phyloP scores from a whole-genome alignment of 2,329 filamentous ascomycete species.

The Beauveria asiatica region DNA sequence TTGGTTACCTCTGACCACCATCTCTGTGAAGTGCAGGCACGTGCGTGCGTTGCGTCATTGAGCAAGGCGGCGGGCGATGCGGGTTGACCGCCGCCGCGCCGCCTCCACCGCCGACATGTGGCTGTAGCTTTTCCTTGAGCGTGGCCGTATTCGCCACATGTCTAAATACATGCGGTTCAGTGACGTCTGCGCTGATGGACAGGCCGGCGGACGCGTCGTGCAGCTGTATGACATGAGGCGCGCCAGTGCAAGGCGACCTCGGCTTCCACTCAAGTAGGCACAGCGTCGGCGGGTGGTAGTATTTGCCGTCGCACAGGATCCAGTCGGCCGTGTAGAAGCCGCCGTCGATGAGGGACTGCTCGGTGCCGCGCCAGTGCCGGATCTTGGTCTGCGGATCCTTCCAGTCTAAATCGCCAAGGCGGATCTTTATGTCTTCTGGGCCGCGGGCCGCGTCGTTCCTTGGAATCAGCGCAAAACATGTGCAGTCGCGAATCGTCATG shows the following conservation, averaged over 20 bases:
- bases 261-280: conserved; percentile 25
- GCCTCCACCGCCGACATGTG: not conserved
- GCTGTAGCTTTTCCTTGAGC: not conserved
- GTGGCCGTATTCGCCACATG: not conserved
- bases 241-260: conserved; percentile 12
- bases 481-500: conserved; percentile 77
- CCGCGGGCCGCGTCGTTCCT: conserved; percentile 17
- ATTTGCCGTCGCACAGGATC: conserved; percentile 25
- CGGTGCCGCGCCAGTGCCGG: conserved; percentile 58
- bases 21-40: not conserved
- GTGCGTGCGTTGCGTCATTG: not conserved
- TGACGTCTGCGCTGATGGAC: not conserved
- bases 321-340: conserved; percentile 57
- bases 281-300: conserved; percentile 28
- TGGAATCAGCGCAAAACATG: conserved; percentile 58
- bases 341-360: conserved; percentile 52
- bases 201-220: conserved; percentile 6
- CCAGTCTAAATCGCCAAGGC: conserved; percentile 69
- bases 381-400: conserved; percentile 62
- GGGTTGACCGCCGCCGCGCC: not conserved
- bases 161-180: not conserved
- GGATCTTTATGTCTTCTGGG: conserved; percentile 37
- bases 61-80: not conserved
- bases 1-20: not conserved
- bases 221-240: conserved; percentile 16